phyloP scores from a whole-genome alignment of 768 basidiomycete species.

The Boletales sp. region DNA sequence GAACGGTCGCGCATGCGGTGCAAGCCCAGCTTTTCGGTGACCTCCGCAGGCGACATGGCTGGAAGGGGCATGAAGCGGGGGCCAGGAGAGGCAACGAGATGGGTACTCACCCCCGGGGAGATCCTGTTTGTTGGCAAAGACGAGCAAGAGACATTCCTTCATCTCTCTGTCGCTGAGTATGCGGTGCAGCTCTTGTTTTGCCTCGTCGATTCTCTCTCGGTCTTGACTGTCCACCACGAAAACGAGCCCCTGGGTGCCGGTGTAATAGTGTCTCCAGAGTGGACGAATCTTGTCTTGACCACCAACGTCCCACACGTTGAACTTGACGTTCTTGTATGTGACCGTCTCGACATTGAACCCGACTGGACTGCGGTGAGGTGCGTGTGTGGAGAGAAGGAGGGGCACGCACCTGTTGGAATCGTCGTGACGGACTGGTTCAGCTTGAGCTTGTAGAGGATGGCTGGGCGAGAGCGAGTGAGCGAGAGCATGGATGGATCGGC shows the following conservation, averaged over 20 bases:
- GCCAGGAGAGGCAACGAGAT: neutral
- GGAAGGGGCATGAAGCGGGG: slow-evolving; percentile 1
- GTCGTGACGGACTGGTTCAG: slow-evolving; percentile 98
- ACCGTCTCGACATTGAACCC: slow-evolving; percentile 99
- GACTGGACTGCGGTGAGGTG: slow-evolving; percentile 43
- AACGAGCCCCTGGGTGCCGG: slow-evolving; percentile 96
- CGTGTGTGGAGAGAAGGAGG: neutral
- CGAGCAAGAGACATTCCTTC: slow-evolving; percentile 94
- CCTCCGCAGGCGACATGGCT: slow-evolving; percentile 99
- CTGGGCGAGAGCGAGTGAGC: slow-evolving; percentile 40
- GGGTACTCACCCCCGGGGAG: slow-evolving; percentile 78
- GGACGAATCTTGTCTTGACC: slow-evolving; percentile 99
- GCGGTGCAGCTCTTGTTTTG: slow-evolving; percentile 90
- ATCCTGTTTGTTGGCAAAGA: slow-evolving; percentile 99
- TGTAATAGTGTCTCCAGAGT: slow-evolving; percentile 98
- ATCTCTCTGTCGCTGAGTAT: slow-evolving; percentile 97
- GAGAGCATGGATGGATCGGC: neutral
- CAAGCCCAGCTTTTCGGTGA: slow-evolving; percentile 93
- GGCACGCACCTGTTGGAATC: slow-evolving; percentile 79
- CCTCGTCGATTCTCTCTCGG: slow-evolving; percentile 93
- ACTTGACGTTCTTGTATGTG: slow-evolving; percentile 97
- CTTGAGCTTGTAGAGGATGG: slow-evolving; percentile 98
- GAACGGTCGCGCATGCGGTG: slow-evolving; percentile 95
- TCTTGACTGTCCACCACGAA: slow-evolving; percentile 98
- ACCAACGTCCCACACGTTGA: slow-evolving; percentile 96